Percentiles rank a stretch among this genome's conserved stretches.
These are phyloP conservation scores for Alternaria ventricosa DNA, from an alignment of 2,329 filamentous ascomycete genomes.

Conservation along the genomic window DNA sequence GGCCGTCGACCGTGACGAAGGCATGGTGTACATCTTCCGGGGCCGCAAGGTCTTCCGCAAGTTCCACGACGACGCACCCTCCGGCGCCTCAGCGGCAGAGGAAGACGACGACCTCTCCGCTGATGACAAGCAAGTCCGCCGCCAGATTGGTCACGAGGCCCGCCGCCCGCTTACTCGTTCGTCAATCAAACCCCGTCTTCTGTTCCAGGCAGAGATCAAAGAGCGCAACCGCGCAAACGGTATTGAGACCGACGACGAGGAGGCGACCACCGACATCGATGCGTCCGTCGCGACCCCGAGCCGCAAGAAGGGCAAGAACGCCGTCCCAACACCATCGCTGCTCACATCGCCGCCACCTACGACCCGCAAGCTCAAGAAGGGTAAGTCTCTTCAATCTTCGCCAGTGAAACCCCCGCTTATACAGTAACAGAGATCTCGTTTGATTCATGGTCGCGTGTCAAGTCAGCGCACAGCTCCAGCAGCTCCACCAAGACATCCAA, in stretches of 20 bases:
- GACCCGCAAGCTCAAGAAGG: conserved; percentile 66
- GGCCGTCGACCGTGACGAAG: conserved; percentile 70
- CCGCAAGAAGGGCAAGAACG: conserved; percentile 51
- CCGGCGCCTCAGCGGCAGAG: conserved; percentile 45
- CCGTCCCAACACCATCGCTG: conserved; percentile 57
- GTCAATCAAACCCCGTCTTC: conserved; percentile 73
- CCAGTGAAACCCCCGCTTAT: conserved; percentile 14
- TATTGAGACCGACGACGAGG: conserved; percentile 62
- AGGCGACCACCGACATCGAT: conserved; percentile 63
- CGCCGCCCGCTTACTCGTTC: conserved; percentile 67
- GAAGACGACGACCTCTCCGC: conserved; percentile 36
- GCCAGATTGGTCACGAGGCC: conserved; percentile 47
- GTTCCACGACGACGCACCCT: conserved; percentile 56
- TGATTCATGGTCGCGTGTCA: conserved; percentile 72
- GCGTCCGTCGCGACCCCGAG: conserved; percentile 39
- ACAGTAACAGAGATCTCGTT: conserved; percentile 53
- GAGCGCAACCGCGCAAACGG: conserved; percentile 50
- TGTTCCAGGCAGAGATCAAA: conserved; percentile 67
- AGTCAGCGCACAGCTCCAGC: conserved; percentile 52
- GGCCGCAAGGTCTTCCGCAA: conserved; percentile 80
- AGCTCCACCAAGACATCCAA: conserved; percentile 46
- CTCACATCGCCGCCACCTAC: conserved; percentile 62
- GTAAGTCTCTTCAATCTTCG: conserved; percentile 42
- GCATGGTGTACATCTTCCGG: conserved; percentile 78
- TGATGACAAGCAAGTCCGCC: conserved; percentile 49